phyloP scores from a whole-genome alignment of 768 basidiomycete species.

The Exidia glandulosa region DNA sequence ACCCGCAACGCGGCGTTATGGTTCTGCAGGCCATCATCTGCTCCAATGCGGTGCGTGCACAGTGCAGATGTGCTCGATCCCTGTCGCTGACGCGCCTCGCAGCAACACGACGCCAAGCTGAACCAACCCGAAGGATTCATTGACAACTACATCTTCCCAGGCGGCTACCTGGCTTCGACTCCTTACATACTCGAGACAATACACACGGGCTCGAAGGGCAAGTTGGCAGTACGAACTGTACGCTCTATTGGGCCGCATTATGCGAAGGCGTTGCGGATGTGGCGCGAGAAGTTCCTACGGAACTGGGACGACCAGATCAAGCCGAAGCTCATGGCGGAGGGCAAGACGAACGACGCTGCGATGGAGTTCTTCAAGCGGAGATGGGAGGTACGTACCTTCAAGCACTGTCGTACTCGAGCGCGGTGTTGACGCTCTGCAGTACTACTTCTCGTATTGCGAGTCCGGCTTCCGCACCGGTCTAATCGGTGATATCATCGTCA shows the following conservation, averaged over 20 bases:
- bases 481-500: not conserved
- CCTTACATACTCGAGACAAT: conserved; percentile 18
- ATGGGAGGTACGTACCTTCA: not conserved
- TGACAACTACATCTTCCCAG: conserved; percentile 19
- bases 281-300: conserved; percentile 21
- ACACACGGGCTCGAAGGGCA: conserved; percentile 17
- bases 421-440: not conserved
- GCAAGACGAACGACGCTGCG: not conserved
- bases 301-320: conserved; percentile 19
- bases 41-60: not conserved
- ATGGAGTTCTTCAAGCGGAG: not conserved
- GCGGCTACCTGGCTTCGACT: conserved; percentile 26
- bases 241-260: conserved; percentile 27
- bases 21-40: conserved; percentile 71
- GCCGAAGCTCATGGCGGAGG: conserved; percentile 18
- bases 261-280: conserved; percentile 27
- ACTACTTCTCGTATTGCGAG: not conserved
- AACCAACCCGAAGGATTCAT: not conserved
- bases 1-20: conserved; percentile 43
- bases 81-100: not conserved
- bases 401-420: not conserved
- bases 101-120: not conserved
- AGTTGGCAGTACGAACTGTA: conserved; percentile 22
- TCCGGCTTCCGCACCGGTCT: not conserved
- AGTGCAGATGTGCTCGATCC: not conserved